Evolutionary conservation across 225 moss, liverwort and hornwort species (phyloP).

Genomic region (Asterella californica): DNA sequence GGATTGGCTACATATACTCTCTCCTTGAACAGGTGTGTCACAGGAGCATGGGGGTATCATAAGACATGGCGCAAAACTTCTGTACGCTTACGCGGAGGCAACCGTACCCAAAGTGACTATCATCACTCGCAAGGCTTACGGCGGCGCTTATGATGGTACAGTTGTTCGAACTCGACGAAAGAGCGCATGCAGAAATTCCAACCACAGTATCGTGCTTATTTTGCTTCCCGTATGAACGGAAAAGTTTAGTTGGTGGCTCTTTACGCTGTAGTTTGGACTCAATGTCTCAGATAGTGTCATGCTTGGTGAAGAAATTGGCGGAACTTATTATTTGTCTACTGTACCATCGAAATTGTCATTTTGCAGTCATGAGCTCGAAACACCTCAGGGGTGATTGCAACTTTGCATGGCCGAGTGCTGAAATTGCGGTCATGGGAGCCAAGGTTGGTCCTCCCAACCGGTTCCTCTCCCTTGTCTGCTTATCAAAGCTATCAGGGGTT

Average conservation of each 20-base stretch:
- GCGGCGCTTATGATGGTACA: constrained; percentile 42
- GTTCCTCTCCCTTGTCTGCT: background rate
- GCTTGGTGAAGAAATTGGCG: background rate
- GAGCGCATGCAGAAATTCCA: background rate
- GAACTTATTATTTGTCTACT: background rate
- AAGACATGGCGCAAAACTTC: constrained; percentile 43
- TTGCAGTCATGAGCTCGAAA: constrained; percentile 41
- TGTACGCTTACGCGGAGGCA: constrained; percentile 42
- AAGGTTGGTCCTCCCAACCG: background rate
- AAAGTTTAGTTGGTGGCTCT: background rate
- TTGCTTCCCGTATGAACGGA: background rate
- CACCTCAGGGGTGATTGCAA: constrained; percentile 39
- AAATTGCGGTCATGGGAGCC: constrained; percentile 46
- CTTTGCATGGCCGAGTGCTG: constrained; percentile 42
- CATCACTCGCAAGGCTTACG: constrained; percentile 44
- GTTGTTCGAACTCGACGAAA: background rate
- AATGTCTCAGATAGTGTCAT: background rate
- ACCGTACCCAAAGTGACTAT: constrained; percentile 43
- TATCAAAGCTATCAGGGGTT: background rate
- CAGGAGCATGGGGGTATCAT: constrained; percentile 47
- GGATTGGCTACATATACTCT: background rate
- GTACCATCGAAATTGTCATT: background rate
- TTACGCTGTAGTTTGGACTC: background rate
- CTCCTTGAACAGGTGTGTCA: constrained; percentile 26
- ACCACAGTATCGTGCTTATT: background rate